Percentiles rank a stretch among this genome's conserved stretches.
Evolutionary conservation across 306 rosid genomes (phyloP).

Genomic region (Morella rubra): DNA sequence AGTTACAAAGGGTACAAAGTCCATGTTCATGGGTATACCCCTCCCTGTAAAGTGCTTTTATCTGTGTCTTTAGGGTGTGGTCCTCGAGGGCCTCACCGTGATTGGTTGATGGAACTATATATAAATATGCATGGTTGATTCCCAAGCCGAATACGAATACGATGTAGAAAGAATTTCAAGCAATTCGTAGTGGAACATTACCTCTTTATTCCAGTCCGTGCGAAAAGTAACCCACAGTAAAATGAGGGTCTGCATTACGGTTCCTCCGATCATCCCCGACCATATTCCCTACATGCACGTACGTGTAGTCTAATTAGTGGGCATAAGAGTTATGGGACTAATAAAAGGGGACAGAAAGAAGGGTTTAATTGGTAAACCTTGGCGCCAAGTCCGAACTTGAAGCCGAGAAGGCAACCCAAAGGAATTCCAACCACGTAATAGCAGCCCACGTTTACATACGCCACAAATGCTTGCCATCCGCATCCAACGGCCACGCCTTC

Average conservation of each 20-base stretch:
- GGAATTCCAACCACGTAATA: conserved; percentile 65
- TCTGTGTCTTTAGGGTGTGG: no score
- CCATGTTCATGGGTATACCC: background rate
- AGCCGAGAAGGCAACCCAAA: conserved; percentile 61
- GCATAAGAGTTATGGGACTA: background rate
- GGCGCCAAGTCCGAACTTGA: conserved; percentile 58
- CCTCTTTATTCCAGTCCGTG: conserved; percentile 74
- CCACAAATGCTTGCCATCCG: conserved; percentile 80
- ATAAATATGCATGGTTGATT: no score
- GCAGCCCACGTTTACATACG: conserved; percentile 69
- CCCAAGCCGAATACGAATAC: no score
- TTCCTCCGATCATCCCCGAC: conserved; percentile 87
- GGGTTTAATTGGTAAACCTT: conserved; percentile 34
- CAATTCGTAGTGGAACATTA: background rate
- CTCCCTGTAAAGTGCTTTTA: no score
- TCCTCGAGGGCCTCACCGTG: no score
- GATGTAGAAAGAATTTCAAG: no score
- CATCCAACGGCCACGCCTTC: conserved; percentile 83
- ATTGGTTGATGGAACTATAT: no score
- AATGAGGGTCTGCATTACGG: conserved; percentile 61
- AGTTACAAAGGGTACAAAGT: background rate
- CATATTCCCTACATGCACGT: conserved; percentile 58
- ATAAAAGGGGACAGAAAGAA: background rate
- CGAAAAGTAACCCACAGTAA: conserved; percentile 60
- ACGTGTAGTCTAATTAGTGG: background rate